phyloP scores from a whole-genome alignment of 345 rosid genomes.

The Dovyalis caffra region DNA sequence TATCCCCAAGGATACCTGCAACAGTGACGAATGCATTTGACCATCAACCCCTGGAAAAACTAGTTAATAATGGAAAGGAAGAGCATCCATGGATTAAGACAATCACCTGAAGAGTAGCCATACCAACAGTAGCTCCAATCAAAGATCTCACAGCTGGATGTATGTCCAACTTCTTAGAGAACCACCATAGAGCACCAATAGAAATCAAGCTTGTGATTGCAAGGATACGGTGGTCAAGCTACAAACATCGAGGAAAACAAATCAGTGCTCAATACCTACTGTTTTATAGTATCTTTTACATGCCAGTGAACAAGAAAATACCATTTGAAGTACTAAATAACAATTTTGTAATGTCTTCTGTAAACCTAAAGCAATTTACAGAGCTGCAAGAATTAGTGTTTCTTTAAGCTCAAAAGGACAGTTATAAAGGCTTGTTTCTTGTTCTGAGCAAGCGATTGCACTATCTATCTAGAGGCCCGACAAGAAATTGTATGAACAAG shows the following conservation, averaged over 20 bases:
- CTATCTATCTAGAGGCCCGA: neutral
- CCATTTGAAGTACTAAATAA: neutral
- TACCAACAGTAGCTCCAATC: conserved; percentile 71
- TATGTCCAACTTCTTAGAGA: conserved; percentile 71
- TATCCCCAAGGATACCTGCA: conserved; percentile 77
- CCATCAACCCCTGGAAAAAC: neutral
- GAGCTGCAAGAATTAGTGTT: neutral
- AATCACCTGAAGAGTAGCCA: conserved; percentile 81
- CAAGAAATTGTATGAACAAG: neutral
- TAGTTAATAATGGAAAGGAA: neutral
- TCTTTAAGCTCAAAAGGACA: neutral
- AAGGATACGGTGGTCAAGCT: conserved; percentile 94
- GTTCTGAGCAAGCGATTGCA: neutral
- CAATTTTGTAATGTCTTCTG: neutral
- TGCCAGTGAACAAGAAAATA: neutral
- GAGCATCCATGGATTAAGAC: neutral
- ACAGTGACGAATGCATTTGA: neutral
- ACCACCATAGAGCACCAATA: conserved; percentile 67
- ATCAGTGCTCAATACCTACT: neutral
- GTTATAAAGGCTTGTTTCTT: neutral
- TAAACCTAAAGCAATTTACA: neutral
- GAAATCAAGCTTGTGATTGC: conserved; percentile 65
- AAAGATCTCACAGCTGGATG: conserved; percentile 80
- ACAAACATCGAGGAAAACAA: conserved; percentile 2
- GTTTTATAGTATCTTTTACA: neutral